These are phyloP conservation scores for Fusarium setosum DNA, from an alignment of 2,329 filamentous ascomycete species.

Conservation along the genomic window DNA sequence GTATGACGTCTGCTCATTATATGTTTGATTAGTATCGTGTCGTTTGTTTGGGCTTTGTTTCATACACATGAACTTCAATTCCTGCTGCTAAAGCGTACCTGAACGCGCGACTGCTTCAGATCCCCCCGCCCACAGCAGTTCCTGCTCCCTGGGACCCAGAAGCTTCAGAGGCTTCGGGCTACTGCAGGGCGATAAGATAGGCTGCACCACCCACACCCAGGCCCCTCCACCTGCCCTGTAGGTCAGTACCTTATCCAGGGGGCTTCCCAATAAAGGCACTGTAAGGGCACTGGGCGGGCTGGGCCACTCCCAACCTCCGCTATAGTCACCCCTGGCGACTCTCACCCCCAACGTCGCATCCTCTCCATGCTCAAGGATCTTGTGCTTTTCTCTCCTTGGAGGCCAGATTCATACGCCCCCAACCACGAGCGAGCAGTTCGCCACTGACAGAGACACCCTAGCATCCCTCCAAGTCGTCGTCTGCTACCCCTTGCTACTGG, in stretches of 20 bases:
- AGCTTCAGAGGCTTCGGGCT: constrained; percentile 9
- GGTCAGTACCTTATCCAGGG: constrained; percentile 22
- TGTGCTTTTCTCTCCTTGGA: constrained; percentile 1
- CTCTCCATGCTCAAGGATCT: constrained; percentile 12
- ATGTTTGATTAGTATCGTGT: constrained; percentile 27
- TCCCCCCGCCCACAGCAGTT: constrained; percentile 7
- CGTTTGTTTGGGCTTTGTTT: constrained; percentile 32
- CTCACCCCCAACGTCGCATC: constrained; percentile 32
- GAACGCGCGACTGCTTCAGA: background rate
- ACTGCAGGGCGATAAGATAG: constrained; percentile 20
- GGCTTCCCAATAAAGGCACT: constrained; percentile 15
- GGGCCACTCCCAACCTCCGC: constrained; percentile 31
- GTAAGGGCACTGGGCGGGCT: constrained; percentile 12
- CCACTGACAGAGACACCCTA: constrained; percentile 35
- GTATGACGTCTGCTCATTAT: constrained; percentile 3
- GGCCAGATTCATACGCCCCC: constrained; percentile 30
- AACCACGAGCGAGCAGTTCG: constrained; percentile 30
- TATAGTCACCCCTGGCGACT: constrained; percentile 26
- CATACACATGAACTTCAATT: constrained; percentile 28
- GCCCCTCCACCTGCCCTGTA: constrained; percentile 25
- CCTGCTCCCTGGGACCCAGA: constrained; percentile 2
- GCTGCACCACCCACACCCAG: constrained; percentile 1
- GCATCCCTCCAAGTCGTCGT: constrained; percentile 27
- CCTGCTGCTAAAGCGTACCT: background rate
- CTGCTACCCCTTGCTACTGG: constrained; percentile 36